Evolutionary conservation across 129 eudicot species (phyloP).

Genomic region (Chrysanthemum seticuspe): DNA sequence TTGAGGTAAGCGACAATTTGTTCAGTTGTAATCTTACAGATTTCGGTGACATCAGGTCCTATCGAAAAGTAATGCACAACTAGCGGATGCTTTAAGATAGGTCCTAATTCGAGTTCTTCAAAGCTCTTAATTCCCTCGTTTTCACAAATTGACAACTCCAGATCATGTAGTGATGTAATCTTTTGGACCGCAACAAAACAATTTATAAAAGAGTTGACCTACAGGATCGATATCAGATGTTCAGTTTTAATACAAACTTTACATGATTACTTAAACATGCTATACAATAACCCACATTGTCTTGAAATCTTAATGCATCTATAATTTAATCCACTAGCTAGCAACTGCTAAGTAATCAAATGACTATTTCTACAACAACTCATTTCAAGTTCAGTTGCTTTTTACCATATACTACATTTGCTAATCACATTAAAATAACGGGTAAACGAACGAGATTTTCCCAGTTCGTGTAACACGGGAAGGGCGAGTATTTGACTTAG

Average conservation of each 20-base stretch:
- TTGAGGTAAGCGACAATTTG: conserved; percentile 52
- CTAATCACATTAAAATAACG: no score
- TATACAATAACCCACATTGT: no score
- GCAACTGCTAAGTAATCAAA: no score
- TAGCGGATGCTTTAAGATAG: conserved; percentile 67
- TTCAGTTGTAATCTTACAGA: conserved; percentile 57
- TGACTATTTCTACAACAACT: no score
- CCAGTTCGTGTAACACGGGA: no score
- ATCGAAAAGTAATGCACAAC: conserved; percentile 68
- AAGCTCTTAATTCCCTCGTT: conserved; percentile 68
- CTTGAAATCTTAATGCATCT: no score
- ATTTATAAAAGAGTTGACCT: conserved; percentile 84
- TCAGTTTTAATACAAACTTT: background rate
- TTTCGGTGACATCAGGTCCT: conserved; percentile 51
- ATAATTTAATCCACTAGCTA: no score
- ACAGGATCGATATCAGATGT: conserved; percentile 8
- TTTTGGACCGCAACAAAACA: conserved; percentile 79
- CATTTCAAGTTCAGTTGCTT: no score
- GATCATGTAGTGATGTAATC: conserved; percentile 69
- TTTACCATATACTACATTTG: no score
- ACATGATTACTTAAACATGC: no score
- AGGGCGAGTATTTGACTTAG: no score
- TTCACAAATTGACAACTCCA: conserved; percentile 72
- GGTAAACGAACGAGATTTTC: no score
- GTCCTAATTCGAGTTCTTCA: conserved; percentile 88